Conservation (phyloP, 2,329 filamentous ascomycete genomes). For the Fusarium azukiicola region DNA sequence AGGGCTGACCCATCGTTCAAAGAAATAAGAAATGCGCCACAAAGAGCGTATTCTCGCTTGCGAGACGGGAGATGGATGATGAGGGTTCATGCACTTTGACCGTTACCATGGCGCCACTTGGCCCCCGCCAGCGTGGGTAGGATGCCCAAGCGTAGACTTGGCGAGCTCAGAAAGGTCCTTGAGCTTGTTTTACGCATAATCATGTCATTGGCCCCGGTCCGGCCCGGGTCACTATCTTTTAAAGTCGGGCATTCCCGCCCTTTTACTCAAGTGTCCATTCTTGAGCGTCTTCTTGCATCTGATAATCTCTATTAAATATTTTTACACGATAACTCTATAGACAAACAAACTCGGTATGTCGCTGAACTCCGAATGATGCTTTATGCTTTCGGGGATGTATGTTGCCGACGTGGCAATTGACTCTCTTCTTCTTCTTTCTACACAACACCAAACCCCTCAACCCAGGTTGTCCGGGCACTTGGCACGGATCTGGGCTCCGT, state of each 20-base stretch:
- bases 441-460: background rate
- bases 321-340: conserved; percentile 14
- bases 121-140: background rate
- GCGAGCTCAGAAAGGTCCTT: conserved; percentile 8
- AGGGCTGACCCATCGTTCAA: conserved; percentile 17
- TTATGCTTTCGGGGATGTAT: conserved; percentile 7
- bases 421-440: background rate
- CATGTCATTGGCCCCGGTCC: background rate
- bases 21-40: background rate
- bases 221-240: background rate
- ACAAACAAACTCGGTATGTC: conserved; percentile 10
- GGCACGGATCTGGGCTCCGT: conserved; percentile 49
- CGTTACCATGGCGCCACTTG: conserved; percentile 1
- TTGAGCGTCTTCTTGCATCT: background rate
- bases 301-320: conserved; percentile 12
- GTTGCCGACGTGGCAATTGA: conserved; percentile 11
- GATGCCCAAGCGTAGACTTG: background rate
- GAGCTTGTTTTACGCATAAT: background rate
- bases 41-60: background rate
- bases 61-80: background rate
- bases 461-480: conserved; percentile 49
- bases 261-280: background rate
- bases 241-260: background rate
- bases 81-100: conserved; percentile 13
- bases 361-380: background rate